Evolutionary conservation across 148 eudicot genomes (phyloP).

Genomic region (Agrostemma githago): DNA sequence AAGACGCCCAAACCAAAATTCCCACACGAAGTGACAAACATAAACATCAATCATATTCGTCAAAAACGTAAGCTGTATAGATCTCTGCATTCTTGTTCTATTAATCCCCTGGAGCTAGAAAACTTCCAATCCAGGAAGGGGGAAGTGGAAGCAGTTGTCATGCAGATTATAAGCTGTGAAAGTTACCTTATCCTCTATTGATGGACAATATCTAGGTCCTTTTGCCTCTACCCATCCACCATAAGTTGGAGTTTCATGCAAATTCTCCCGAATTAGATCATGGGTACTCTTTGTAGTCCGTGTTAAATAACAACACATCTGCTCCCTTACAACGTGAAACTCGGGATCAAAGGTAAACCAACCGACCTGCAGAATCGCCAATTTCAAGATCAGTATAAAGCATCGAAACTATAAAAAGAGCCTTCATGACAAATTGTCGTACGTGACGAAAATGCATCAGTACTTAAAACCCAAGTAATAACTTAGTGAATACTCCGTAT

Average conservation of each 20-base stretch:
- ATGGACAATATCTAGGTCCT: constrained; percentile 99
- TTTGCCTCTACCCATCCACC: constrained; percentile 99
- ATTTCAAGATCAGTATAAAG: constrained; percentile 20
- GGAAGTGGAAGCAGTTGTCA: neutral
- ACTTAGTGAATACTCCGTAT: neutral
- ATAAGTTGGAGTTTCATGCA: constrained; percentile 99
- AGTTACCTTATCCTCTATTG: constrained; percentile 95
- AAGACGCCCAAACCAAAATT: neutral
- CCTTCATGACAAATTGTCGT: neutral
- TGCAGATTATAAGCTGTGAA: neutral
- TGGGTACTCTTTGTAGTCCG: constrained; percentile 93
- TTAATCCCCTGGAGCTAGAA: neutral
- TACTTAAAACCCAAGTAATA: neutral
- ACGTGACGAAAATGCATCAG: neutral
- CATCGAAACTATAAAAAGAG: neutral
- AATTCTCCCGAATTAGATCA: constrained; percentile 76
- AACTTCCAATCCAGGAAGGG: neutral
- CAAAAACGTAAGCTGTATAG: neutral
- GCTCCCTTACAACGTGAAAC: constrained; percentile 75
- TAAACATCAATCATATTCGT: neutral
- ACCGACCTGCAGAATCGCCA: constrained; percentile 57
- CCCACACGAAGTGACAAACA: neutral
- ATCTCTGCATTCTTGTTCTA: neutral
- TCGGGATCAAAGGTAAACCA: constrained; percentile 99
- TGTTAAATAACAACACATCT: constrained; percentile 97